phyloP scores from a whole-genome alignment of 805 yeast genomes.

The Barnettozyma sp. region DNA sequence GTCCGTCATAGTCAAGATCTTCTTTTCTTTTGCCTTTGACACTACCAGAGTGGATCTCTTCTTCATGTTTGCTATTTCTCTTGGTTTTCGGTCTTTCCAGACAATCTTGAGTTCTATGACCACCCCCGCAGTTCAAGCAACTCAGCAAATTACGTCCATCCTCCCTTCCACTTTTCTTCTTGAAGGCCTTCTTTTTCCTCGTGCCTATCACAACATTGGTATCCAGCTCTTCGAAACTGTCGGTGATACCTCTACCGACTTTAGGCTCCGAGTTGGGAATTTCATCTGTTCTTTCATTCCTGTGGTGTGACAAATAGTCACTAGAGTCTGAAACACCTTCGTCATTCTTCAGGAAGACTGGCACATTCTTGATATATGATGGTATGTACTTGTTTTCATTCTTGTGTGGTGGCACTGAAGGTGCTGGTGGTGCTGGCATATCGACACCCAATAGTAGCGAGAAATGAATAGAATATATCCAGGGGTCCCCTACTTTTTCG shows the following conservation, averaged over 20 bases:
- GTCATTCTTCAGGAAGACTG: slow-evolving; percentile 32
- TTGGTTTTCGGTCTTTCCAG: slow-evolving; percentile 51
- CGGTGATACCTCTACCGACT: slow-evolving; percentile 51
- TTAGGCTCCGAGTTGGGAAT: slow-evolving; percentile 41
- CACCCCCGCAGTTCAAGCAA: slow-evolving; percentile 58
- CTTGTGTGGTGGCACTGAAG: slow-evolving; percentile 6
- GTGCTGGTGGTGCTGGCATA: too few species aligned
- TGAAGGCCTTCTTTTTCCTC: slow-evolving; percentile 10
- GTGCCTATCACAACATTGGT: not conserved
- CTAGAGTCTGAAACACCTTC: slow-evolving; percentile 11
- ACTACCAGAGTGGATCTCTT: slow-evolving; percentile 16
- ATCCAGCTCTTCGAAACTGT: slow-evolving; percentile 30
- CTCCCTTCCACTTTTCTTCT: slow-evolving; percentile 28
- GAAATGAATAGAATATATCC: too few species aligned
- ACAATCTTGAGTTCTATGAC: slow-evolving; percentile 48
- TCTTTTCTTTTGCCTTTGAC: slow-evolving; percentile 20
- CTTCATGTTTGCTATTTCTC: too few species aligned
- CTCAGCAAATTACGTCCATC: too few species aligned
- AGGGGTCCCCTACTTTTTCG: too few species aligned
- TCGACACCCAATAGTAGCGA: too few species aligned
- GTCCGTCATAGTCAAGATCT: slow-evolving; percentile 25
- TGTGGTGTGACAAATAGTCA: slow-evolving; percentile 54
- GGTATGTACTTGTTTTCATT: slow-evolving; percentile 31
- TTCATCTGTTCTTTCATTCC: slow-evolving; percentile 25
- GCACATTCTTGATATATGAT: slow-evolving; percentile 32